These are phyloP conservation scores for Bruguiera parviflora DNA, from an alignment of 345 rosid genomes.

Conservation along the genomic window DNA sequence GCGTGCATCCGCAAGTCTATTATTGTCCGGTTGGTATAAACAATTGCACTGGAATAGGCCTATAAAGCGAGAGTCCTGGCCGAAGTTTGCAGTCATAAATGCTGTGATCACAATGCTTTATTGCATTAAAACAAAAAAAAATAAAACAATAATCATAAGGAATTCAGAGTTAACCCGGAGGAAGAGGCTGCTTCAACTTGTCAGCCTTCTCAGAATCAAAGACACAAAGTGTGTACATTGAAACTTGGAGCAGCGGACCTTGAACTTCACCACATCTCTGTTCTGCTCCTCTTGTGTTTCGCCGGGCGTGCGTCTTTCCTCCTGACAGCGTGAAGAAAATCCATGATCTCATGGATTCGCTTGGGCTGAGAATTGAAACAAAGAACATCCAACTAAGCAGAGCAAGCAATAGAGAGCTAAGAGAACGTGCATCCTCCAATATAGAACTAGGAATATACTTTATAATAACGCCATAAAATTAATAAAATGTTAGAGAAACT, in stretches of 20 bases:
- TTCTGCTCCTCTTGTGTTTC: constrained; percentile 86
- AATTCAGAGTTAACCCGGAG: constrained; percentile 56
- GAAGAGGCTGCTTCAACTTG: constrained; percentile 94
- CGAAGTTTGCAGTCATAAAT: too few species aligned
- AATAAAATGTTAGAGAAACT: too few species aligned
- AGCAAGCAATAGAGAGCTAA: neutral
- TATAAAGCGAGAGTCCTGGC: too few species aligned
- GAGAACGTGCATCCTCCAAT: neutral
- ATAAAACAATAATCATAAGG: neutral
- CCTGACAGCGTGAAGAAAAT: constrained; percentile 91
- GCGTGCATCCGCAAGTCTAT: too few species aligned
- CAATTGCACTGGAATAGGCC: too few species aligned
- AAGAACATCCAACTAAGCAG: neutral
- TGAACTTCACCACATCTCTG: constrained; percentile 79
- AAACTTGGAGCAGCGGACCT: constrained; percentile 90
- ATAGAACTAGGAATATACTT: neutral
- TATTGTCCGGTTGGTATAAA: too few species aligned
- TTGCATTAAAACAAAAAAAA: neutral
- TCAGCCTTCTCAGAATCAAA: constrained; percentile 86
- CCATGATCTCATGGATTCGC: constrained; percentile 94
- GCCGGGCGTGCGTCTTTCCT: constrained; percentile 92
- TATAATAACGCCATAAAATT: too few species aligned
- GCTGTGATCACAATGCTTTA: too few species aligned
- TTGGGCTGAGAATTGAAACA: constrained; percentile 51
- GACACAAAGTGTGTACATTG: constrained; percentile 79